phyloP scores from a whole-genome alignment of 495 filamentous ascomycete genomes.

The Daldinia concentrica region DNA sequence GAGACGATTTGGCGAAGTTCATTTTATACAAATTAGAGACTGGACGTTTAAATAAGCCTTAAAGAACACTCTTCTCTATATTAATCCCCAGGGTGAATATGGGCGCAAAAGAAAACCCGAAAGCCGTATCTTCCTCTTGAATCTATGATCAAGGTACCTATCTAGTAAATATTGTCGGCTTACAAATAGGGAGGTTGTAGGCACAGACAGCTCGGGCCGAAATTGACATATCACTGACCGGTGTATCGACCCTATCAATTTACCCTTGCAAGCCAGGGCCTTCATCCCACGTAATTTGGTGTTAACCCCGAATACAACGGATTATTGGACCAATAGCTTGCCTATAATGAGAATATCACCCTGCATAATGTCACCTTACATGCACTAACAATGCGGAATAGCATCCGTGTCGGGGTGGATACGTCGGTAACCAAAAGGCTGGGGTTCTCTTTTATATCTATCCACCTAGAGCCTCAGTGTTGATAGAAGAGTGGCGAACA shows the following conservation, averaged over 20 bases:
- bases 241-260: not conserved
- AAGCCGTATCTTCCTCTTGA: not conserved
- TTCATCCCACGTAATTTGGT: not conserved
- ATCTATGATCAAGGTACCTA: not conserved
- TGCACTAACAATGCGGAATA: not conserved
- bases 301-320: not conserved
- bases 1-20: too few relatives aligned
- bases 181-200: not conserved
- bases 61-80: too few relatives aligned
- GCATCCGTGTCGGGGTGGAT: not conserved
- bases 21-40: too few relatives aligned
- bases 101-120: not conserved
- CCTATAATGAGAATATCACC: not conserved
- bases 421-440: not conserved
- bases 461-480: not conserved
- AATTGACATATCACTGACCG: not conserved
- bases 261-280: not conserved
- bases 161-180: not conserved
- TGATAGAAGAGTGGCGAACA: not conserved
- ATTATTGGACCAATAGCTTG: not conserved
- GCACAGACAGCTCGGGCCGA: not conserved
- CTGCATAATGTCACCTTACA: not conserved
- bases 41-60: too few relatives aligned
- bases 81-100: too few relatives aligned
- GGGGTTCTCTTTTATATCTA: not conserved